Base-by-base conservation (phyloP, 495 filamentous ascomycete species). In the Neurospora discreta region DNA sequence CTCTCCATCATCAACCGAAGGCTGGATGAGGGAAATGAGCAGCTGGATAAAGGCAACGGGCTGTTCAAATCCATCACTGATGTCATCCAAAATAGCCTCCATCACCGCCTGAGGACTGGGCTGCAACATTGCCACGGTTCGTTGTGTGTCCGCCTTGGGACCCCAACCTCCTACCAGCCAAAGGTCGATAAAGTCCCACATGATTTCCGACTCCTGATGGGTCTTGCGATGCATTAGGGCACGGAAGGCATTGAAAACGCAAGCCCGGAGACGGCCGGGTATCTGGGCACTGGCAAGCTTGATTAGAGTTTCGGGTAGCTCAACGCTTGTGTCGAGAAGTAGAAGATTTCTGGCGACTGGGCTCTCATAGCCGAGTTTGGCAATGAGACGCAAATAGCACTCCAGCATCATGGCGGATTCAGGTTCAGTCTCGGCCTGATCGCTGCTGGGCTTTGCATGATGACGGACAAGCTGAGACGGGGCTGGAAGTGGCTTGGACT, bases 381-480 rank as follows among this genome's bases (percentile, higher is more conserved):
- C 87, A 71, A 96, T 92, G 8, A 99, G 84, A 11, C 94, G 89
- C 43, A 99, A 85, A 77, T 97, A 97, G 74, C 92, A 93, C 77
- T 97, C 93, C 39, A 98, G 84, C 92, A 98, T 97, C 76, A 95
- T 89, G 18, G 89, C 88, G 67, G 91, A 92, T 79, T 99, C 96
- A 30, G 93, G 93, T 78, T 97, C 91, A n/a, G 87, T 85, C 72
- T 92, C 90, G 30, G 82, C 80, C 71, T 81, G 80, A 42, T 87
- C 85, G 40, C 76, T 78, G 68, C 79, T 80, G 30, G 85, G 82
- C 75, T 91, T 91, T 5, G 52, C 52, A 70, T 86, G 84, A 3
- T 85, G 79, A 70, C 88, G 88, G 69, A 89, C 83, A n/a, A 85
- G 78, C 9, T 85, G 77, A 30, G 84, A 82, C 70, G 90, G 90